These are phyloP conservation scores for Pogostemon cablin DNA, from an alignment of 257 asterid species.

Conservation along the genomic window DNA sequence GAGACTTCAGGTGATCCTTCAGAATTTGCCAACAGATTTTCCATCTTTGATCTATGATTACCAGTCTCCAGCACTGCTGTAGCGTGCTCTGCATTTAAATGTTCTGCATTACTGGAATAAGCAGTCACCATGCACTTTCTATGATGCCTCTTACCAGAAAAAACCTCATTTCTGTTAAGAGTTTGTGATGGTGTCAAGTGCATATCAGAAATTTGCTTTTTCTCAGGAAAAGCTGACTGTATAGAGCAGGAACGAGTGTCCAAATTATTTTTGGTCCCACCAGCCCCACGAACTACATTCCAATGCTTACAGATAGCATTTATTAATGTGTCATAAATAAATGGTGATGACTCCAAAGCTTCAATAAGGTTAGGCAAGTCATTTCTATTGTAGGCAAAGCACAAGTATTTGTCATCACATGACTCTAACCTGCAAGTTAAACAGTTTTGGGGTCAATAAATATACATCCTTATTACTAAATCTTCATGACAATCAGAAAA, in stretches of 20 bases:
- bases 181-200: conserved; percentile 37
- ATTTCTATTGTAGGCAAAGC: conserved; percentile 62
- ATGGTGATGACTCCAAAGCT: conserved; percentile 59
- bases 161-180: conserved; percentile 32
- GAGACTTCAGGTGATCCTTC: conserved; percentile 81
- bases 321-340: conserved; percentile 47
- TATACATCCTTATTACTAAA: conserved; percentile 15
- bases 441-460: conserved; percentile 31
- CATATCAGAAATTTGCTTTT: conserved; percentile 32
- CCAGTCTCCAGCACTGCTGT: conserved; percentile 39
- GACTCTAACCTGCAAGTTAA: conserved; percentile 70
- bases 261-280: conserved; percentile 47
- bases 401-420: conserved; percentile 47
- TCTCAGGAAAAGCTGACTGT: conserved; percentile 42
- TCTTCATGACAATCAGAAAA: conserved; percentile 20
- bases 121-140: conserved; percentile 38
- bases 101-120: conserved; percentile 43
- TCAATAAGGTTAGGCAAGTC: conserved; percentile 63
- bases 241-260: conserved; percentile 40
- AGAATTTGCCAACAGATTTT: conserved; percentile 56
- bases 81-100: conserved; percentile 44
- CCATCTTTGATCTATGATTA: conserved; percentile 44
- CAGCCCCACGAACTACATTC: conserved; percentile 54
- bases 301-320: conserved; percentile 55
- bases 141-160: conserved; percentile 42